A percentile compares a stretch with the other conserved stretches of the same genome.
These are phyloP conservation scores for Panaeolus papilionaceus DNA, from an alignment of 768 basidiomycete species.

Conservation along the genomic window DNA sequence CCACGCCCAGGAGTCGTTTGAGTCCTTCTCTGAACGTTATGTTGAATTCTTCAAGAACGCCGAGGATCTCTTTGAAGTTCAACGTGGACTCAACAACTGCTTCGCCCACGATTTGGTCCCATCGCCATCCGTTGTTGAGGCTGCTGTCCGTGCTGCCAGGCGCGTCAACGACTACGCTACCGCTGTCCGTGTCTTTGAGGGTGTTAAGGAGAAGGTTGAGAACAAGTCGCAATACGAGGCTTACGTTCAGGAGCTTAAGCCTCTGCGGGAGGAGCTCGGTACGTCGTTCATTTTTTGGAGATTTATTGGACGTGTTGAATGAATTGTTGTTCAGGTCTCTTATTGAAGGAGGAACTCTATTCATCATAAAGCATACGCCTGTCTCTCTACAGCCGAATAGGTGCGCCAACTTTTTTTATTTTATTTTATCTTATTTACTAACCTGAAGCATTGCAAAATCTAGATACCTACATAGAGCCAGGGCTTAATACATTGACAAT, in stretches of 20 bases:
- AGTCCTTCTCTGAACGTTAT: constrained; percentile 93
- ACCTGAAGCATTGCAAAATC: not conserved
- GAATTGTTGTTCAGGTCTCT: constrained; percentile 24
- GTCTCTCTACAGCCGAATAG: constrained; percentile 8
- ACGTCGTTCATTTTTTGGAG: constrained; percentile 26
- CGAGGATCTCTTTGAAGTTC: constrained; percentile 97
- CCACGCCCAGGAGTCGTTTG: constrained; percentile 91
- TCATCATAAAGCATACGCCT: constrained; percentile 27
- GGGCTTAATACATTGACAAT: constrained; percentile 10
- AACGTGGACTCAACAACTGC: constrained; percentile 99
- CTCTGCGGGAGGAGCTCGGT: constrained; percentile 93
- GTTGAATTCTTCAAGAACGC: constrained; percentile 92
- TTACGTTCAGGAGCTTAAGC: constrained; percentile 90
- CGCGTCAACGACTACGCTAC: constrained; percentile 98
- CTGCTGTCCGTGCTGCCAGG: constrained; percentile 85
- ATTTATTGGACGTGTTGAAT: not conserved
- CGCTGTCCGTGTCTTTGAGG: constrained; percentile 95
- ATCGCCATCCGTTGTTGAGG: constrained; percentile 81
- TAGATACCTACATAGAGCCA: constrained; percentile 14
- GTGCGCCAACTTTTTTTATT: not conserved
- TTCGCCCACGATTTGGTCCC: constrained; percentile 98
- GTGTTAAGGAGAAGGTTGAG: constrained; percentile 96
- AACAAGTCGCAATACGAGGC: constrained; percentile 94
- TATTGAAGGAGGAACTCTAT: constrained; percentile 37
- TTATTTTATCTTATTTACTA: not conserved